phyloP scores from a whole-genome alignment of 1,139 yeast genomes.

The Saccharomyces hybrid region DNA sequence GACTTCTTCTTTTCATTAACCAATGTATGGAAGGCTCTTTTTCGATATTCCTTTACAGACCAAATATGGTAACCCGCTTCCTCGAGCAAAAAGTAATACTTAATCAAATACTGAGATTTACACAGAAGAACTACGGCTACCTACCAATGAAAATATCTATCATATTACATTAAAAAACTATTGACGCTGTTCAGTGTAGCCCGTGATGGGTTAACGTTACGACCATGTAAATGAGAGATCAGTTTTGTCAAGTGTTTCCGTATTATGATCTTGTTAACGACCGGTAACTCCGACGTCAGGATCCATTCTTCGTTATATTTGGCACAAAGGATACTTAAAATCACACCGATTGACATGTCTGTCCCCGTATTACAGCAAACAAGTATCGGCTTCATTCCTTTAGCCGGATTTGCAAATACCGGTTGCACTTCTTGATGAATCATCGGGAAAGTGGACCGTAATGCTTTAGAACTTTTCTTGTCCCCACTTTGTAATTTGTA shows the following conservation, averaged over 20 bases:
- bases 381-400: slow-evolving; percentile 25
- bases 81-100: neutral
- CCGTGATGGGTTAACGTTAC: slow-evolving; percentile 60
- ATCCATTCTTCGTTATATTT: slow-evolving; percentile 41
- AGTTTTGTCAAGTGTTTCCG: slow-evolving; percentile 50
- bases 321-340: slow-evolving; percentile 44
- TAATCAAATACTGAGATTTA: neutral
- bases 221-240: slow-evolving; percentile 33
- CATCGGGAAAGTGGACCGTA: slow-evolving; percentile 16
- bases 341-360: slow-evolving; percentile 59
- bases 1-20: neutral
- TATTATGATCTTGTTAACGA: slow-evolving; percentile 44
- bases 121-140: neutral
- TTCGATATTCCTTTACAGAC: neutral
- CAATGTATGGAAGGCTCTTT: neutral
- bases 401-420: neutral
- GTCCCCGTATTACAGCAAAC: slow-evolving; percentile 57
- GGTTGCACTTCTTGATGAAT: slow-evolving; percentile 11
- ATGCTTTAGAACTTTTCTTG: slow-evolving; percentile 25
- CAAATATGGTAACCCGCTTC: neutral
- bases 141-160: neutral
- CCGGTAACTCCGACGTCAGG: slow-evolving; percentile 13
- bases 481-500: slow-evolving; percentile 25
- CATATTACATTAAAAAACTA: slow-evolving; percentile 36
- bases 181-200: slow-evolving; percentile 65